A percentile compares a stretch with the other conserved stretches of the same genome.
Conservation (phyloP, 225 moss, liverwort and hornwort species). For the Polytrichum commune region DNA sequence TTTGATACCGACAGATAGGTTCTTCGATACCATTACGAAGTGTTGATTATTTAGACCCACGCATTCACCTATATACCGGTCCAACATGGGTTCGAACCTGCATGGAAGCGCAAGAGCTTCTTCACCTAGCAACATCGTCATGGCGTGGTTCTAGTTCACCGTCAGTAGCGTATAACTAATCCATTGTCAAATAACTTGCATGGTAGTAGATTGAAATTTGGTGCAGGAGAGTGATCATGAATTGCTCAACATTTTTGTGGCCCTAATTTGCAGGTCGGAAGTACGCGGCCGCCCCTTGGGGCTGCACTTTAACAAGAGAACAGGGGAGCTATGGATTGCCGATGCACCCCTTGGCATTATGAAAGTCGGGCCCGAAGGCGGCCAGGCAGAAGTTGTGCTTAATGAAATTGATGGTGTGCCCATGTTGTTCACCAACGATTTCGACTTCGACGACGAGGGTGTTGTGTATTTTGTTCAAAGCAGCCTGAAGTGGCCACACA, state of each 20-base stretch:
- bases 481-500: conserved; percentile 48
- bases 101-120: too few species aligned
- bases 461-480: conserved; percentile 62
- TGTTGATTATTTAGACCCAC: too few species aligned
- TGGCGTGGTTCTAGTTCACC: too few species aligned
- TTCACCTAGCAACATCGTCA: too few species aligned
- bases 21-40: too few species aligned
- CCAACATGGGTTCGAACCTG: too few species aligned
- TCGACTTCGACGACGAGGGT: conserved; percentile 66
- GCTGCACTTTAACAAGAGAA: conserved; percentile 47
- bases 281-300: conserved; percentile 63
- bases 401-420: conserved; percentile 37
- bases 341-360: conserved; percentile 59
- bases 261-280: conserved; percentile 50
- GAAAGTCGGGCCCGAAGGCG: conserved; percentile 68
- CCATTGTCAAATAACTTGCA: too few species aligned
- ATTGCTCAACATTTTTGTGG: too few species aligned
- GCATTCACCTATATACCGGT: too few species aligned
- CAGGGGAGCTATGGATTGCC: conserved; percentile 48
- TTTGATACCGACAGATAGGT: too few species aligned
- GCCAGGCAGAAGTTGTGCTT: conserved; percentile 54
- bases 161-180: too few species aligned
- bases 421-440: conserved; percentile 49
- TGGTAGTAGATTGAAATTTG: too few species aligned
- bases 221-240: conserved; percentile 35